Base-by-base conservation (phyloP, 2,329 filamentous ascomycete species). In the Stachybotrys elegans region DNA sequence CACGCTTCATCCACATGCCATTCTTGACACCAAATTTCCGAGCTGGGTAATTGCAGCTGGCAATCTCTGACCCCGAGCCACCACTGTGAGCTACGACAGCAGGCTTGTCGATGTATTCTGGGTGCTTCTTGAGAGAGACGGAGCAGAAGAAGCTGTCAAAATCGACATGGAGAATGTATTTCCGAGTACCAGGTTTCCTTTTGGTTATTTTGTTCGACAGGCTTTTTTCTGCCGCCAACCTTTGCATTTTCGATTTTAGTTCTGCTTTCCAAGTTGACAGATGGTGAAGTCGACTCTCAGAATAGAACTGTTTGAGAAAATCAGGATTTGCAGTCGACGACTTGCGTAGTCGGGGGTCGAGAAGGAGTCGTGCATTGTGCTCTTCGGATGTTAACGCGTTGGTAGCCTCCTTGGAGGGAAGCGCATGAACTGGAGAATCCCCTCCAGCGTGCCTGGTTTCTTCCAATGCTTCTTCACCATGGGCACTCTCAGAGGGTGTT, bases 141-240 rank as follows among this genome's bases (percentile, higher is more conserved):
- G 94, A 88, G 47, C 91, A 95, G 65, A 98, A 98, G 68, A 98
- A 98, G 63, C 90, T 93, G 66, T 98, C 94, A 62, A 98, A 98
- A 60, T 98, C 93, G 22, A 98, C 89, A 57, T 98, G 93, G 58
- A 98, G 79, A 43, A 98, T 77, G 56, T 97, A 98, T 41, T 86
- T 73, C 48, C 91, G 76, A 4, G 82, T 68, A 0, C 84, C 86
- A 12, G 77, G 71, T 21, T 74, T 73, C 34, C 74, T 72, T 55
- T 83, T 72, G 52, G 69, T 6, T 50, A 61, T 54, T 60, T 75
- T 66, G 3, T 56, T 23, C 57, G 73, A 43, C 48, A 71, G 52
- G 1, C 68, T 66, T 57, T 84, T 88, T 53, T 94, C 86, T 1
- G 79, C 78, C 8, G 91, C 84, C 44, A 95, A 70, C 7, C 78